phyloP scores from a whole-genome alignment of 129 eudicot genomes.

The Tagetes patula region DNA sequence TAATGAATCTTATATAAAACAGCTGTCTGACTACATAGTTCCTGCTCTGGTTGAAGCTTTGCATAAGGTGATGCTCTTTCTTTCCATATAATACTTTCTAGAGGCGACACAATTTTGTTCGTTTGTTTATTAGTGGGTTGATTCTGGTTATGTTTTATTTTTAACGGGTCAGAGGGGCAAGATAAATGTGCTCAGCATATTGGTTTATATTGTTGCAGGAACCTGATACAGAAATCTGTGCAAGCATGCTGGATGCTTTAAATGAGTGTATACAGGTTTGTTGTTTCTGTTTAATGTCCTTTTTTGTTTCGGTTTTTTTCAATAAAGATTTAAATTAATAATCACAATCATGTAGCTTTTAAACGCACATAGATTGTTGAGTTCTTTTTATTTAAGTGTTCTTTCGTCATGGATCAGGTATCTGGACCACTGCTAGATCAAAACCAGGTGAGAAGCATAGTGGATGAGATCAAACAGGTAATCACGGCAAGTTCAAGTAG shows the following conservation, averaged over 20 bases:
- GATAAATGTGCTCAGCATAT: constrained; percentile 18
- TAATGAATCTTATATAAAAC: constrained; percentile 84
- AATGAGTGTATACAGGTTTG: constrained; percentile 94
- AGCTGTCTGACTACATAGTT: constrained; percentile 88
- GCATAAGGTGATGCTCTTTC: constrained; percentile 60
- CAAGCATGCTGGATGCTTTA: constrained; percentile 92
- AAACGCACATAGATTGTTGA: neutral
- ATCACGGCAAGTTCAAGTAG: constrained; percentile 98
- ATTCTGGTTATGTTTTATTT: neutral
- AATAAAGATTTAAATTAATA: neutral
- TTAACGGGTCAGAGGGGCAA: neutral
- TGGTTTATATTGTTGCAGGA: constrained; percentile 53
- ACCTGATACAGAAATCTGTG: constrained; percentile 96
- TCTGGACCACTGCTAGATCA: constrained; percentile 88
- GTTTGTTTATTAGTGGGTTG: neutral
- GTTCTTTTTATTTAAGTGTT: neutral
- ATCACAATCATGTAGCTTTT: neutral
- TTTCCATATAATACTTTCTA: neutral
- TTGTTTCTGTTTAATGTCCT: constrained; percentile 1
- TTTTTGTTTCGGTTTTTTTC: neutral
- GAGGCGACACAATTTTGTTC: neutral
- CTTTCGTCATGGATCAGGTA: constrained; percentile 47
- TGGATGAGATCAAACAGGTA: constrained; percentile 96
- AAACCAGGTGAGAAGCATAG: constrained; percentile 81
- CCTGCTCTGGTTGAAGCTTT: constrained; percentile 95